Evolutionary conservation across 1,139 yeast genomes (phyloP), one percentile per base, ranked within the genome.

Genomic region (Yamadazyma songkhlaensis): DNA sequence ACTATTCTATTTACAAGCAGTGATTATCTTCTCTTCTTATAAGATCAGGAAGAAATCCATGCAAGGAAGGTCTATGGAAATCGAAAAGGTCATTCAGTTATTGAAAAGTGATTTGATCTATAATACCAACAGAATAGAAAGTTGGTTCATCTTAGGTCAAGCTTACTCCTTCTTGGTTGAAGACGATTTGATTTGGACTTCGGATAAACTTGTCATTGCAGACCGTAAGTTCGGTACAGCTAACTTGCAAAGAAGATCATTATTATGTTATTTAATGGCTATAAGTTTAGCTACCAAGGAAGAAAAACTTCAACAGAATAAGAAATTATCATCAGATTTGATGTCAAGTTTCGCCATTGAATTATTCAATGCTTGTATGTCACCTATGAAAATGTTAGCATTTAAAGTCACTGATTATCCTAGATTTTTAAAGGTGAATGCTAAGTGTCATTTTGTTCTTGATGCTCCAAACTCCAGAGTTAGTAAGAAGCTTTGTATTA

Each of bases 131-230:
- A 66, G 97, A 21, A 72, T 84, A 35, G 98, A 92, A 57, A 79
- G 88, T 11, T 94, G 99, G 99, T 67, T 79, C 34, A 69, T 88
- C 2, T 59, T 92, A 13, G 96, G 95, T 0, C 92, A 84, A 54
- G 82, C 94, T 0, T 89, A 77, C 49, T 84, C 90, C 1, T 81
- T 70, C 40, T 64, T 86, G 28, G 95, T 84, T 0, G 97, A 90
- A 47, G 96, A 88, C 57, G 96, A 87, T 47, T 63, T 92, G 39
- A 80, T 88, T 7, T 88, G 96, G 95, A 84, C 92, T 0, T 83
- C 96, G 0, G 97, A 90, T 53, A 85, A 85, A 49, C 61, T 89
- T 27, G 84, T 84, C 26, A 69, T 76, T 0, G 58, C 71, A 0
- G 94, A 84, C 7, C 72, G 83, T 46, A 84, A 84, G 49, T 63